These are phyloP conservation scores for Cucumis cinereus DNA, from an alignment of 306 rosid genomes.

Conservation along the genomic window DNA sequence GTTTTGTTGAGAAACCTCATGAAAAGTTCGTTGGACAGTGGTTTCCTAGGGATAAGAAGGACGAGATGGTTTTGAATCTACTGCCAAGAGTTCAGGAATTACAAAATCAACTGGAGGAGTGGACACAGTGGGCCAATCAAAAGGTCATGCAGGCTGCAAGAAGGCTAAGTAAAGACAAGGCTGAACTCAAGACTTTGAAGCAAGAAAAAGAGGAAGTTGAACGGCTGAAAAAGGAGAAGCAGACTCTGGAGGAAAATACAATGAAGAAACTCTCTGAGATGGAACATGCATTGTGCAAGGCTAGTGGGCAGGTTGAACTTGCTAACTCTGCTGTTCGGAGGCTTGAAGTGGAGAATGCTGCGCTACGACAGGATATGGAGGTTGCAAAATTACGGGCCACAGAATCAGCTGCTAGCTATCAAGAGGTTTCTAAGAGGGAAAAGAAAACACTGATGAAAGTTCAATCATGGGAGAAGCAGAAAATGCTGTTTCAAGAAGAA, in stretches of 20 bases:
- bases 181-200: constrained; percentile 59
- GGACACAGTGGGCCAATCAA: constrained; percentile 96
- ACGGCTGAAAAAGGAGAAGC: constrained; percentile 71
- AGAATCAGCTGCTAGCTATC: constrained; percentile 73
- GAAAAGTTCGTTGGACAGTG: constrained; percentile 47
- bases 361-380: constrained; percentile 75
- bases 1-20: constrained; percentile 36
- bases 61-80: constrained; percentile 65
- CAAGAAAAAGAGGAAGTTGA: constrained; percentile 90
- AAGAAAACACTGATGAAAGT: constrained; percentile 45
- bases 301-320: constrained; percentile 72
- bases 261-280: constrained; percentile 83
- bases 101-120: constrained; percentile 71
- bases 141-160: constrained; percentile 97
- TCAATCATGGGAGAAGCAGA: constrained; percentile 80
- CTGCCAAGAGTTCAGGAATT: constrained; percentile 60
- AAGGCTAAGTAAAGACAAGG: constrained; percentile 76
- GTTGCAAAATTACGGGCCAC: constrained; percentile 50
- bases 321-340: constrained; percentile 65
- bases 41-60: constrained; percentile 66
- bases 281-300: constrained; percentile 77
- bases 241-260: constrained; percentile 63
- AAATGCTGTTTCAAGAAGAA: constrained; percentile 55
- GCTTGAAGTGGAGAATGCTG: constrained; percentile 71
- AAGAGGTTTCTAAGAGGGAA: constrained; percentile 69